Base-by-base conservation (phyloP, 2,329 filamentous ascomycete species). In the Furcasterigmium furcatum region DNA sequence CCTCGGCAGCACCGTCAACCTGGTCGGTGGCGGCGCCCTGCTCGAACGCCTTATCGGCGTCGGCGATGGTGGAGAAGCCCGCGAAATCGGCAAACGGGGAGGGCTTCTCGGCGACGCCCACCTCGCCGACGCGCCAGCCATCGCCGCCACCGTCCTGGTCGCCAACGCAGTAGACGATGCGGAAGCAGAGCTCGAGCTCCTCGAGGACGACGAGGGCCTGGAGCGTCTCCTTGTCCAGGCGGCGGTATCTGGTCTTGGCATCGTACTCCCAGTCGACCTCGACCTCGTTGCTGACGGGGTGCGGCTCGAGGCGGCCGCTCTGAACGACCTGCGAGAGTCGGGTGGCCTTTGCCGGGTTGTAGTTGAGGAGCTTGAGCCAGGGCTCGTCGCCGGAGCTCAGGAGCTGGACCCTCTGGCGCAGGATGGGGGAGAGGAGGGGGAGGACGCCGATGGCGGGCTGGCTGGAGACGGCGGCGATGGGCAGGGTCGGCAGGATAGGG, bases 201-300 rank as follows among this genome's bases (percentile, higher is more conserved):
- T 70, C 64, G 21, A 91, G 66, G 4, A 77, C 74, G 7, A 88
- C 72, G 24, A 87, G 71, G 4, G 82, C 75, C 56, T 91, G 85
- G 43, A 91, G 64, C 0, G 88, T 94, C 65, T 94, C 88, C 38
- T 78, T 67, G 57, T 94, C 88, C 29, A 88, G 62, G n/a, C 87
- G 74, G 48, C 80, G 73, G 66, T 84, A 92, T 44, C 77, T 74
- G 22, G 75, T 72, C 48, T 80, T 72, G 8, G 80, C 76, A 46
- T 89, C 85, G 46, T 73, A 75, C 56, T 82, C 77, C 74, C 78
- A 81, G 61, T 88, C 83, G 18, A 91, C 66, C 66, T 92, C 88
- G 44, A 92, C 79, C 63, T 91, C 87, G 44, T 87, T 88, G 3
- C 86, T 90, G 5, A 86, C 81, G 4, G 88, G 88, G 57, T 94